These are phyloP conservation scores for Alternaria sp. DNA, from an alignment of 2,329 filamentous ascomycete genomes.

Conservation along the genomic window DNA sequence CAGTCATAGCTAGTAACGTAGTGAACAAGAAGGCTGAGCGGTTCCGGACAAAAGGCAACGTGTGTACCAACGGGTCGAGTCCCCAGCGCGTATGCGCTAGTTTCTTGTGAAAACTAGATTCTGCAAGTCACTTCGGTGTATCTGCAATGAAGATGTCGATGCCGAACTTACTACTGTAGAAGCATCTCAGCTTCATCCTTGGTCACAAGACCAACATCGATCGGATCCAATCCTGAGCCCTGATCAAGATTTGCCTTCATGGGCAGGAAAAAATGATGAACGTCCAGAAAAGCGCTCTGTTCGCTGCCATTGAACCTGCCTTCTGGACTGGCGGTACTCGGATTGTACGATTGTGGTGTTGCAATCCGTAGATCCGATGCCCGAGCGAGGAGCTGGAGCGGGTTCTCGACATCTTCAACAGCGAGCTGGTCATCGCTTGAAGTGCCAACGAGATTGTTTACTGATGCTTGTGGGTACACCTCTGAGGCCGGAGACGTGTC, in stretches of 20 bases:
- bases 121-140: neutral
- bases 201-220: conserved; percentile 74
- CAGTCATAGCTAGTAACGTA: conserved; percentile 73
- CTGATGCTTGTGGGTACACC: conserved; percentile 11
- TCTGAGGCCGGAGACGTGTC: conserved; percentile 9
- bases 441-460: conserved; percentile 39
- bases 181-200: conserved; percentile 70
- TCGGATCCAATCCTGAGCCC: conserved; percentile 71
- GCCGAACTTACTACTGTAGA: conserved; percentile 67
- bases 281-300: conserved; percentile 55
- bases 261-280: conserved; percentile 73
- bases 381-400: conserved; percentile 75
- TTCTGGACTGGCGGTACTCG: conserved; percentile 39
- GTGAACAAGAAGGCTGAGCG: conserved; percentile 77
- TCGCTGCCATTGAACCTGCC: conserved; percentile 44
- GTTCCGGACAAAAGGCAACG: conserved; percentile 69
- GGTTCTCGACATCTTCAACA: conserved; percentile 78
- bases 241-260: conserved; percentile 70
- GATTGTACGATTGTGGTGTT: conserved; percentile 41
- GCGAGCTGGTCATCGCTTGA: conserved; percentile 59
- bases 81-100: conserved; percentile 79
- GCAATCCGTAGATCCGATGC: conserved; percentile 74
- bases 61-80: conserved; percentile 73
- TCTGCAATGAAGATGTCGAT: neutral
- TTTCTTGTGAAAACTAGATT: conserved; percentile 70